Conservation (phyloP, 1,284 basidiomycete species). For the Naganishia albida region DNA sequence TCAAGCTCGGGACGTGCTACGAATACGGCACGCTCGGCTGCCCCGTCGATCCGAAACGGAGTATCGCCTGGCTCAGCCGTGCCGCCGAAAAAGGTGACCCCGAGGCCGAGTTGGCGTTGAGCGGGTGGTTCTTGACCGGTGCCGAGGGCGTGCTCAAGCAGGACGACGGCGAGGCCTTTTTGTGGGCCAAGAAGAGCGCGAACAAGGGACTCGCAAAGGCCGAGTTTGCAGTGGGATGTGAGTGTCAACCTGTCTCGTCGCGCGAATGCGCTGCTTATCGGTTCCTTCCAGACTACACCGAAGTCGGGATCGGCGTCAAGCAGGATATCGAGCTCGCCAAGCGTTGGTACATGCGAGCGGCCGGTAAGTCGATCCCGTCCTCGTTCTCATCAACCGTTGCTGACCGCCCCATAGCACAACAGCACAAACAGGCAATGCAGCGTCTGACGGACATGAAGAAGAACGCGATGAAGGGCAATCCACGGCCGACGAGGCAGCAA, state of each 20-base stretch:
- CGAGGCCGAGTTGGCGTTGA: slow-evolving; percentile 91
- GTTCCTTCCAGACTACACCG: slow-evolving; percentile 70
- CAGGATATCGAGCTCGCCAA: slow-evolving; percentile 94
- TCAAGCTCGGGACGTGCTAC: slow-evolving; percentile 91
- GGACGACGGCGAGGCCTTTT: slow-evolving; percentile 93
- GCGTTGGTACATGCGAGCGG: slow-evolving; percentile 97
- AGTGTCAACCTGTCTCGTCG: slow-evolving; percentile 33
- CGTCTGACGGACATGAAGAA: slow-evolving; percentile 40
- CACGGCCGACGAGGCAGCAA: slow-evolving; percentile 84
- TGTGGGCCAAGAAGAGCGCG: slow-evolving; percentile 91
- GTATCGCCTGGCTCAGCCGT: slow-evolving; percentile 98
- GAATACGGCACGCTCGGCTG: slow-evolving; percentile 90
- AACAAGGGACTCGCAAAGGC: slow-evolving; percentile 92
- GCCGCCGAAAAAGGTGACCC: slow-evolving; percentile 93
- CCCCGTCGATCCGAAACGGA: slow-evolving; percentile 86
- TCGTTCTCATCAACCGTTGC: neutral
- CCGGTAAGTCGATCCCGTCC: slow-evolving; percentile 62
- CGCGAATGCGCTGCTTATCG: slow-evolving; percentile 15
- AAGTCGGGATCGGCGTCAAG: slow-evolving; percentile 96
- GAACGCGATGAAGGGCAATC: slow-evolving; percentile 54
- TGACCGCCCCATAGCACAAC: slow-evolving; percentile 13
- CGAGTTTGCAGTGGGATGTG: slow-evolving; percentile 88
- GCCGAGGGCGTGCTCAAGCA: slow-evolving; percentile 91
- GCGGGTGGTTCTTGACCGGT: slow-evolving; percentile 96
- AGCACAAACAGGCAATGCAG: slow-evolving; percentile 44